A percentile compares a stretch with the other conserved stretches of the same genome.
phyloP scores from a whole-genome alignment of 2,329 filamentous ascomycete species.

The Nigrospora osmanthi region DNA sequence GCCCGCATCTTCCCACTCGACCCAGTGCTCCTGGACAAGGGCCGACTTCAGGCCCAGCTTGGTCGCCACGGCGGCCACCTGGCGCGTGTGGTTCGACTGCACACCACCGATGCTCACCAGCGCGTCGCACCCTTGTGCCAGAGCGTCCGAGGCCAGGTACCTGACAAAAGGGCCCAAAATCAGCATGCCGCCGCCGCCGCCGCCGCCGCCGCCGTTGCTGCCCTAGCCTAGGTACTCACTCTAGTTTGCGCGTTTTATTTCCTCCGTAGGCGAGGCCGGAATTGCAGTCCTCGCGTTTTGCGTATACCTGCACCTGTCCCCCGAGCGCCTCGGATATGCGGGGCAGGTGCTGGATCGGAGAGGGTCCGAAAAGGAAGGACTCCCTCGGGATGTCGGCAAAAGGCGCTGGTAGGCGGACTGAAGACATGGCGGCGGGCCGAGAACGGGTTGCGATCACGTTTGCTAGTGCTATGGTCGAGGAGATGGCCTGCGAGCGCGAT shows the following conservation, averaged over 20 bases:
- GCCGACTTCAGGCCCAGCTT: slow-evolving; percentile 47
- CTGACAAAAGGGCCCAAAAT: slow-evolving; percentile 17
- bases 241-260: slow-evolving; percentile 64
- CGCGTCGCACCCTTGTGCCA: slow-evolving; percentile 48
- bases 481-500: no score
- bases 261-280: slow-evolving; percentile 60
- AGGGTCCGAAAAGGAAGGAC: slow-evolving; percentile 57
- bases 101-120: slow-evolving; percentile 61
- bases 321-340: slow-evolving; percentile 55
- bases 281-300: slow-evolving; percentile 67
- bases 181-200: neutral
- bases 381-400: slow-evolving; percentile 57
- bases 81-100: slow-evolving; percentile 63
- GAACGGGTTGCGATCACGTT: no score
- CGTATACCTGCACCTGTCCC: slow-evolving; percentile 54
- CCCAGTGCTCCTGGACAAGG: slow-evolving; percentile 62
- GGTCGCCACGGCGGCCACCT: slow-evolving; percentile 55
- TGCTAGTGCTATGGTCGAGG: no score
- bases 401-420: slow-evolving; percentile 45
- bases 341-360: slow-evolving; percentile 59
- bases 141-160: slow-evolving; percentile 58
- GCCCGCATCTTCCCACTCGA: slow-evolving; percentile 49
- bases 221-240: slow-evolving; percentile 35
- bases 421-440: neutral
- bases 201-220: neutral